Evolutionary conservation across 139 green algal species (phyloP), one percentile per base, ranked within the genome.

Genomic region (Micractinium conductrix): DNA sequence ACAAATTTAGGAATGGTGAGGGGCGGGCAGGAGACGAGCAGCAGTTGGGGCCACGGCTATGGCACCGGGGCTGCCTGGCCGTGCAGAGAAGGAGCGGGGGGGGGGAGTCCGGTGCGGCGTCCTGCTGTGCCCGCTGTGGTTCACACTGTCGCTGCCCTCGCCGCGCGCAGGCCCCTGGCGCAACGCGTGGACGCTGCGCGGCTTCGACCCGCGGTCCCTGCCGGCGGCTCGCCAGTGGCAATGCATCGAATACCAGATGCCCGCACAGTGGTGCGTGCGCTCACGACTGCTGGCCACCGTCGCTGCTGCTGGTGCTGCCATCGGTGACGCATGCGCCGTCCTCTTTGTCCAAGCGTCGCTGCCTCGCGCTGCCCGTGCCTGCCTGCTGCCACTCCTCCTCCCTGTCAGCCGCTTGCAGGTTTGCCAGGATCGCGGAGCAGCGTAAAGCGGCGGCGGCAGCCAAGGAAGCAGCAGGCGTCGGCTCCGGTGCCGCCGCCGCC

Each of bases 1-100:
- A 87, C 81, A 73, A 76, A 21, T 89, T 89, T 37, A 42, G 58
- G 0, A 87, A 82, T 21, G 84, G 84, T 84, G 63, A 37, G 60
- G 26, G 60, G 26, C 21, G n/a, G n/a, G n/a, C n/a, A n/a, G n/a
- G n/a, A n/a, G n/a, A n/a, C n/a, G n/a, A n/a, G n/a, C n/a, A n/a
- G n/a, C n/a, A n/a, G n/a, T n/a, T n/a, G n/a, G n/a, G n/a, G n/a
- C n/a, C 60, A 68, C 14, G 4, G 26, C 28, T 30, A 8, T 35
- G 28, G 60, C n/a, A n/a, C n/a, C n/a, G n/a, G n/a, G n/a, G n/a
- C n/a, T n/a, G n/a, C n/a, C n/a, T n/a, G 60, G 26, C 26, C 26
- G 26, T 37, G 60, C 5, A 30, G 35, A 28, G 26, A 68, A 6
- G 60, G 53, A 19, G 6, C 2, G 24, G 53, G 5, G 53, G 6